Evolutionary conservation across 768 basidiomycete species (phyloP), one percentile per base, ranked within the genome.

Genomic region (Pluteus cervinus): DNA sequence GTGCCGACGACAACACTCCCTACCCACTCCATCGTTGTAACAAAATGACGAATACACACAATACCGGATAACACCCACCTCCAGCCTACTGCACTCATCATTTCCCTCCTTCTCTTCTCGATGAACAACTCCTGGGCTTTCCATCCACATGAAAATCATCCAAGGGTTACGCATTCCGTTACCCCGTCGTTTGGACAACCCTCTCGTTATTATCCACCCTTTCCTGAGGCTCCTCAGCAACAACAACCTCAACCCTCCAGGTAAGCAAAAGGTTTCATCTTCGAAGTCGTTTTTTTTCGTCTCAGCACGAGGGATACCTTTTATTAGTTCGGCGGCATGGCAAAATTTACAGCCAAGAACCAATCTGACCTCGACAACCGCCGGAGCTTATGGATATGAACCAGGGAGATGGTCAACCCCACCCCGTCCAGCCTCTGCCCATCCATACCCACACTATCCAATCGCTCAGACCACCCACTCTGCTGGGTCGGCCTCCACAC

Each of bases 131-230:
- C 37, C 7, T 5, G 56, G 54, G 10, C 29, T 17, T 22, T 53
- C 44, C 57, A 56, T 52, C 57, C 57, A 7, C 39, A 43, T 26
- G 40, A 45, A 3, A 31, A 53, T 6, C 55, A 55, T 15, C 14
- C 38, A 14, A 38, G 42, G 14, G n/a, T n/a, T n/a, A 60, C 64
- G 5, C 61, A 61, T 0, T 47, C 52, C 5, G 61, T 59, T n/a
- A 54, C 55, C 15, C 49, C 51, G 10, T 46, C 54, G 8, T 59
- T 58, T 1, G 62, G 59, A 3, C 54, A 60, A 36, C 58, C 61
- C 24, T 40, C 38, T 5, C 24, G 30, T 7, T 45, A 43, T 33
- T 45, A 50, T 32, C 43, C 22, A 24, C 14, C 43, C 10, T 33
- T 47, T 17, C 43, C n/a, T n/a, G n/a, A n/a, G n/a, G n/a, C n/a